Evolutionary conservation across 1,284 basidiomycete species (phyloP).

Genomic region (Ceratobasidium sp.): DNA sequence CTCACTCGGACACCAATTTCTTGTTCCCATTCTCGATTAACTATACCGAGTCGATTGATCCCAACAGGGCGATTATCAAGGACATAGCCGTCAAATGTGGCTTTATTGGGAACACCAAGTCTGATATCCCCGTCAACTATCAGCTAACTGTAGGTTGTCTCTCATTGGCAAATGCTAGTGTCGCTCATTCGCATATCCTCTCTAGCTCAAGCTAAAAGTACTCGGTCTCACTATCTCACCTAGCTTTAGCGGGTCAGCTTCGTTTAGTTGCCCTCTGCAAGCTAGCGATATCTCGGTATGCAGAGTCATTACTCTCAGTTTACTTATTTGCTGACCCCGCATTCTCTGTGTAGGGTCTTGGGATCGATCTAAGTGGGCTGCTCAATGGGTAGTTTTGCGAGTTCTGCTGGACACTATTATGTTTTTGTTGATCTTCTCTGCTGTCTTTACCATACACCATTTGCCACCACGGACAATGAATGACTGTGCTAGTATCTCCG

Average conservation of each 20-base stretch:
- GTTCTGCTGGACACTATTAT: background rate
- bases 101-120: conserved; percentile 58
- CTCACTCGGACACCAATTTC: conserved; percentile 76
- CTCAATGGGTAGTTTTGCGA: background rate
- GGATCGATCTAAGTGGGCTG: conserved; percentile 34
- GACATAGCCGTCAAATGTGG: conserved; percentile 80
- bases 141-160: conserved; percentile 65
- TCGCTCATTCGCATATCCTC: conserved; percentile 49
- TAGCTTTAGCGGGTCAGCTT: conserved; percentile 71
- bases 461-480: conserved; percentile 38
- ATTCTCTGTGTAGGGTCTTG: conserved; percentile 21
- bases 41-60: conserved; percentile 73
- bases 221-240: conserved; percentile 76
- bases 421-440: conserved; percentile 1
- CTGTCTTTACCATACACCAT: conserved; percentile 20
- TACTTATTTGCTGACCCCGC: background rate
- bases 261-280: conserved; percentile 71
- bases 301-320: background rate
- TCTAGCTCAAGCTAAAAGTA: conserved; percentile 57
- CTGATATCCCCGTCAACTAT: conserved; percentile 74
- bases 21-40: conserved; percentile 82
- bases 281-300: conserved; percentile 33
- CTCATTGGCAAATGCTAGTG: background rate
- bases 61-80: conserved; percentile 67
- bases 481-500: conserved; percentile 18